Conservation (phyloP, 2,329 filamentous ascomycete species). For the Fusarium mangiferae region DNA sequence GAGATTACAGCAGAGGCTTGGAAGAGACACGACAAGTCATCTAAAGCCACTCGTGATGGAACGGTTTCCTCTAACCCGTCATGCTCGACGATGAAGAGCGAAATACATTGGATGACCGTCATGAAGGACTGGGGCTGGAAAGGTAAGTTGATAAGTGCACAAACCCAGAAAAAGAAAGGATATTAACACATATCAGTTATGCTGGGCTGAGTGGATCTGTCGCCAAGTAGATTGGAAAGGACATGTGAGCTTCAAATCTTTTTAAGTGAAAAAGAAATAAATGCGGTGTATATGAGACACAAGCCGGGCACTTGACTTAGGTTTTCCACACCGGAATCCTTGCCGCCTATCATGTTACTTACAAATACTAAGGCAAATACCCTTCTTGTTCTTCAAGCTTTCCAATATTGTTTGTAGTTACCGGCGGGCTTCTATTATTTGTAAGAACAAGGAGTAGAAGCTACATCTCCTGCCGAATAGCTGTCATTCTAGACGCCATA, state of each 20-base stretch:
- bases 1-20: neutral
- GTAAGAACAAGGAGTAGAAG: fast-evolving
- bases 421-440: neutral
- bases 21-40: neutral
- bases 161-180: neutral
- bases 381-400: too few relatives aligned
- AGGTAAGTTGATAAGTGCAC: fast-evolving
- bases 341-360: fast-evolving
- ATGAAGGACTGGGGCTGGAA: neutral
- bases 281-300: neutral
- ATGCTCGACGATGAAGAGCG: neutral
- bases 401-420: fast-evolving
- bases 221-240: neutral
- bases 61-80: neutral
- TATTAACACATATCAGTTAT: neutral
- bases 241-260: neutral
- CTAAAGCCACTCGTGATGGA: neutral
- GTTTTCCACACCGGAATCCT: fast-evolving
- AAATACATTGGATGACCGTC: neutral
- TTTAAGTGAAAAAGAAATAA: neutral
- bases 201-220: fast-evolving
- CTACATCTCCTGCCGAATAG: neutral
- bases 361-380: fast-evolving
- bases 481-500: neutral
- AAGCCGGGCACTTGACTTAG: neutral